Evolutionary conservation across 2,329 filamentous ascomycete genomes (phyloP), one percentile per base, ranked within the genome.

Genomic region (Aspergillus japonicus): DNA sequence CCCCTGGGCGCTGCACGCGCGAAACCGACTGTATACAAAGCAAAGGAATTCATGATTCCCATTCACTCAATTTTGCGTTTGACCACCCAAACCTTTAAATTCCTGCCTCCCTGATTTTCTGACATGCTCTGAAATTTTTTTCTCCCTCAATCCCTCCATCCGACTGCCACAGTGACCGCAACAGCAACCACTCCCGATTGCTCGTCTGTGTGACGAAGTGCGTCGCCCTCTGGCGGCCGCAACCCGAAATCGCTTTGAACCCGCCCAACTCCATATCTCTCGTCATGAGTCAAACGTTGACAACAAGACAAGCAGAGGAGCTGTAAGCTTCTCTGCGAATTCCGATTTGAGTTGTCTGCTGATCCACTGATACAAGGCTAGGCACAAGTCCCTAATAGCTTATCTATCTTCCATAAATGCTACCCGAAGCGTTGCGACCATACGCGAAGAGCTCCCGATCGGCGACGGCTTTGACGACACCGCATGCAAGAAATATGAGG

Each of bases 401-500:
- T 97, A 97, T 75, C 83, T 96, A 21, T 83, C 87, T 50, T 87
- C 90, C 35, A 88, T 86, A 73, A 89, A 89, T 73, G 85, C 95
- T 47, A 78, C 86, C 29, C 86, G 86, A 58, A 88, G 85, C 63
- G 90, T 90, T 47, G 81, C 86, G 49, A 85, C 89, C 24, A 81
- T 97, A 61, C 87, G 92, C 63, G 83, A 89, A 70, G 93, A 97
- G 76, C 83, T 96, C 19, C 54, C 53, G 21, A 53, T 60, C n/a
- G 61, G 55, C 4, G 84, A 87, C 54, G 86, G 90, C 65, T 82
- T 96, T 69, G 92, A 96, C 73, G 83, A 90, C 63, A 84, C 85
- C 19, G 96, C 91, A 21, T 85, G 89, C 55, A 96, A 96, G 81
- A 96, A 96, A 79, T 98, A 97, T 79, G 92, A 96, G 77, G 90